Evolutionary conservation across 2,329 filamentous ascomycete species (phyloP), one percentile per base, ranked within the genome.

Genomic region (Hypoxylon sp.): DNA sequence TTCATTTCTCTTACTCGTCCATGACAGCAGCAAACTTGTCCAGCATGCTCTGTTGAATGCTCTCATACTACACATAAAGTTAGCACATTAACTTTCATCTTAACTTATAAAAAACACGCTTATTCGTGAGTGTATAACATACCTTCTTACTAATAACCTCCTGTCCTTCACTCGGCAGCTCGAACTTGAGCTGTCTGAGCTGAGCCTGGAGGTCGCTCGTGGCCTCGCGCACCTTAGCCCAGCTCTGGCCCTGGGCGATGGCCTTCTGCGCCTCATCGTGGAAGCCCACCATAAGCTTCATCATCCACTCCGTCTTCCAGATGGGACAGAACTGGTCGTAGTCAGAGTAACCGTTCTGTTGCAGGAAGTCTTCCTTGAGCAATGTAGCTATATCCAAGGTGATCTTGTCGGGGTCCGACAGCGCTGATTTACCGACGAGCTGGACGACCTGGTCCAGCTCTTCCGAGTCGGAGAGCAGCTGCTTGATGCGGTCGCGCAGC

Each of bases 221-320:
- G 35, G 92, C 90, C 77, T 99, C 96, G 74, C 95, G 90, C 61
- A 99, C 92, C 88, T 97, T 98, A 79, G 86, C 85, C 96, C 96
- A 99, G 82, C 85, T 91, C 82, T 95, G 92, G 68, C 96, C 96
- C 81, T 97, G 94, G 5, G 92, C 87, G 78, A 99, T 88, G 5
- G 94, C 94, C 88, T 98, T 98, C 81, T 98, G 95, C 24, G 94
- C 91, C 85, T 99, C 96, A 77, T 99, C 97, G 80, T 98, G 94
- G 88, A 95, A 99, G 65, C 91, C 93, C 86, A 99, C 93, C 90
- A 99, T 98, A 72, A 94, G 92, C 88, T 97, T 98, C 96, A 99
- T 99, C 96, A 99, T 98, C 91, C 96, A 99, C 81, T 97, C 92
- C 0, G 96, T 99, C 91, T 99, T 99, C 96, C 96, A 99, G 78